phyloP scores from a whole-genome alignment of 75 land plant genomes.

The Sequoia sempervirens region DNA sequence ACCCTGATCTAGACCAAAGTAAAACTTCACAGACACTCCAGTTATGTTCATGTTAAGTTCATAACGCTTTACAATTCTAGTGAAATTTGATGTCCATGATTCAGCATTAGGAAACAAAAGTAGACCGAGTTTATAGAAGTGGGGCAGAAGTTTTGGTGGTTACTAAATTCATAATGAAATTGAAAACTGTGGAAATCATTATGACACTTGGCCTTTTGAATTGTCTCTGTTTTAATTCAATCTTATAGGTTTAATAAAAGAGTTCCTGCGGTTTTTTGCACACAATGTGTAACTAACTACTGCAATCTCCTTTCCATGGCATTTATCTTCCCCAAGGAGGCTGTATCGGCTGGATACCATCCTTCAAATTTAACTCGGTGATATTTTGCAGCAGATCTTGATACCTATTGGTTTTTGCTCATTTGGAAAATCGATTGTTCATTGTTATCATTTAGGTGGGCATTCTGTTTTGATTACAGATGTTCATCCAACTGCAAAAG shows the following conservation, averaged over 20 bases:
- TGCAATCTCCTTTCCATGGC: background rate
- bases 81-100: background rate
- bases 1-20: background rate
- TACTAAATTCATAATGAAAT: background rate
- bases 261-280: background rate
- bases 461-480: background rate
- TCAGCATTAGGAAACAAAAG: background rate
- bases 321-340: background rate
- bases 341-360: background rate
- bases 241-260: background rate
- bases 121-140: background rate
- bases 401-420: background rate
- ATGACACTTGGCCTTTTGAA: background rate
- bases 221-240: background rate
- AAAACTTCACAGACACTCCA: background rate
- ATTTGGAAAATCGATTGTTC: background rate
- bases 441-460: background rate
- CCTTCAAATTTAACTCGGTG: background rate
- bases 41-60: background rate
- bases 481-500: background rate
- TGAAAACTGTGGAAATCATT: background rate
- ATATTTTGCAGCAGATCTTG: background rate
- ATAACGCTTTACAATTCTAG: background rate
- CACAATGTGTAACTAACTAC: background rate
- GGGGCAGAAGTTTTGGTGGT: background rate